Percentiles rank a stretch among this genome's conserved stretches.
Conservation (phyloP, 306 rosid species). For the Vigna nakashimae region DNA sequence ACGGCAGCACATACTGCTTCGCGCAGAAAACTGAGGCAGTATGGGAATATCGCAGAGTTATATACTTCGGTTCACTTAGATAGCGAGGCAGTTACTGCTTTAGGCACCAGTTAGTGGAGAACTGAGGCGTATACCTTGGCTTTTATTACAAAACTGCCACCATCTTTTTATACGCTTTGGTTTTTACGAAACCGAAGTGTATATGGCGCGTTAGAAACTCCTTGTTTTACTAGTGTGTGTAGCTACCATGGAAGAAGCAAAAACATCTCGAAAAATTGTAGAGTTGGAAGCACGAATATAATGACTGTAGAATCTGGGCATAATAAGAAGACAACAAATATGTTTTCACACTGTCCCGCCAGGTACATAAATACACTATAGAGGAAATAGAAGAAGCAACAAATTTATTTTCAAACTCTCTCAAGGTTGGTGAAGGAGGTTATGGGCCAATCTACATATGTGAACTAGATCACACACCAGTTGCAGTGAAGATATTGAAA, state of each 20-base stretch:
- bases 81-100: too few relatives aligned
- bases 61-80: too few relatives aligned
- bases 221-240: neutral
- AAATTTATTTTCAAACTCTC: constrained; percentile 45
- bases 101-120: too few relatives aligned
- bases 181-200: too few relatives aligned
- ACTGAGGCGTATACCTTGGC: too few relatives aligned
- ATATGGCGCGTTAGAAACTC: too few relatives aligned
- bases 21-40: too few relatives aligned
- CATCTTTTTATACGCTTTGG: too few relatives aligned
- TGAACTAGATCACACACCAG: constrained; percentile 79
- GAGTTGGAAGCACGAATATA: constrained; percentile 73
- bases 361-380: constrained; percentile 72
- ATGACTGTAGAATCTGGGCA: constrained; percentile 52
- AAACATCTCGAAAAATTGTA: constrained; percentile 63
- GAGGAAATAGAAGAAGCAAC: constrained; percentile 84
- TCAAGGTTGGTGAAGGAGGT: constrained; percentile 90
- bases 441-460: constrained; percentile 80
- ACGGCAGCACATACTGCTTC: too few relatives aligned
- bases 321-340: constrained; percentile 20
- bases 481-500: constrained; percentile 76
- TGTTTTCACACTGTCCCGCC: constrained; percentile 27
- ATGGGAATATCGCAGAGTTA: too few relatives aligned
- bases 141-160: too few relatives aligned
- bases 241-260: constrained; percentile 74